A percentile compares a stretch with the other conserved stretches of the same genome.
Conservation (phyloP, 1,284 basidiomycete species). For the Cryptococcus depauperatus region DNA sequence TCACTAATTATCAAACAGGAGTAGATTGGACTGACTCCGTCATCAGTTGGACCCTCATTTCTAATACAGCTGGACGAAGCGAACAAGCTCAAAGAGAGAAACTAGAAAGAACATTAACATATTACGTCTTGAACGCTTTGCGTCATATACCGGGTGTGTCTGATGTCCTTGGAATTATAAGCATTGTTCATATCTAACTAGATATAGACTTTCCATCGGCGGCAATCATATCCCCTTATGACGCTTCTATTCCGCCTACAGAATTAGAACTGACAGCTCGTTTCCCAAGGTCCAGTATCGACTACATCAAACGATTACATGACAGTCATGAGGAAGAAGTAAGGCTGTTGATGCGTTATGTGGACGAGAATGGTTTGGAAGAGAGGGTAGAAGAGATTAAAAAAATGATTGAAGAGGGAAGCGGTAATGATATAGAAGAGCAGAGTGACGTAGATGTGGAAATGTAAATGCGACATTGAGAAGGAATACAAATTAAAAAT, state of each 20-base stretch:
- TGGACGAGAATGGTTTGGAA: slow-evolving; percentile 26
- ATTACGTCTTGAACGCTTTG: slow-evolving; percentile 28
- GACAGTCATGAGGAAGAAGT: slow-evolving; percentile 37
- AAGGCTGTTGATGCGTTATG: slow-evolving; percentile 22
- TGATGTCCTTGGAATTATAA: not conserved
- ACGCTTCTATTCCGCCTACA: slow-evolving; percentile 27
- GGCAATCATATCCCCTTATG: slow-evolving; percentile 29
- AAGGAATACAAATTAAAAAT: no score
- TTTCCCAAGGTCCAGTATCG: slow-evolving; percentile 27
- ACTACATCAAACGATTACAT: slow-evolving; percentile 35
- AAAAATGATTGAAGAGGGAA: slow-evolving; percentile 28
- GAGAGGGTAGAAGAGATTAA: slow-evolving; percentile 27
- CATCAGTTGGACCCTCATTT: slow-evolving; percentile 30
- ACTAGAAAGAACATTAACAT: slow-evolving; percentile 26
- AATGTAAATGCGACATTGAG: no score
- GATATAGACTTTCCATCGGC: slow-evolving; percentile 20
- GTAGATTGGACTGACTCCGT: not conserved
- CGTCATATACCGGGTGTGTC: slow-evolving; percentile 15
- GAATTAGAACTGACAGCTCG: slow-evolving; percentile 36
- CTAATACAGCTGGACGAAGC: slow-evolving; percentile 36
- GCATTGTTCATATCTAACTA: not conserved
- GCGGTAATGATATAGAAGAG: no score
- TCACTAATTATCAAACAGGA: not conserved
- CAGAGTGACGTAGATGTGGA: no score
- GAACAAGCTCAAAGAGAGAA: slow-evolving; percentile 34